phyloP scores from a whole-genome alignment of 768 basidiomycete species.

The Lactarius sp. region DNA sequence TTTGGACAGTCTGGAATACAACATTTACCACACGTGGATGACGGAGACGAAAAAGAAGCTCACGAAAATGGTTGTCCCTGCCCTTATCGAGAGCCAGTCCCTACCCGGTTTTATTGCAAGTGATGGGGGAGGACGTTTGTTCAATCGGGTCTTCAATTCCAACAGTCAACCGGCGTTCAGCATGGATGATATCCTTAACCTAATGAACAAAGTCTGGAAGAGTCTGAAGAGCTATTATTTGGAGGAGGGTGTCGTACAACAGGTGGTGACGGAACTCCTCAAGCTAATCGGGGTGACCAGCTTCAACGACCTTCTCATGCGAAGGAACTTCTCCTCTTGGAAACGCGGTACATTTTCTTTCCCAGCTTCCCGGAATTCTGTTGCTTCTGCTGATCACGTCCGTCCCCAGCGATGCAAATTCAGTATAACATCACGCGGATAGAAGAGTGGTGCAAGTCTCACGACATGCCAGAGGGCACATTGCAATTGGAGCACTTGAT shows the following conservation, averaged over 20 bases:
- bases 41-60: constrained; percentile 94
- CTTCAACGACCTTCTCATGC: constrained; percentile 98
- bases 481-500: constrained; percentile 97
- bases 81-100: constrained; percentile 95
- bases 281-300: constrained; percentile 95
- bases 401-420: constrained; percentile 89
- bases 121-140: constrained; percentile 88
- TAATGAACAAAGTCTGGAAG: constrained; percentile 98
- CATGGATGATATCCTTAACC: constrained; percentile 97
- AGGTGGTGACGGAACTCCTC: constrained; percentile 90
- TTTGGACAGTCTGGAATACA: constrained; percentile 96
- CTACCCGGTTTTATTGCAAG: constrained; percentile 96
- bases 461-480: constrained; percentile 98
- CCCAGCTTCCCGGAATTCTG: neutral
- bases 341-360: constrained; percentile 74
- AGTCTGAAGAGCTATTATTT: constrained; percentile 97
- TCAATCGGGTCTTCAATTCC: constrained; percentile 86
- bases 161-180: constrained; percentile 87
- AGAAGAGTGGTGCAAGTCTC: constrained; percentile 99
- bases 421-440: constrained; percentile 98
- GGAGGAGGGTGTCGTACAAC: constrained; percentile 95
- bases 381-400: neutral
- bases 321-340: constrained; percentile 99
- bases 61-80: constrained; percentile 98
- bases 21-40: constrained; percentile 99